phyloP scores from a whole-genome alignment of 805 yeast species.

The Wickerhamiella allomyrinae region DNA sequence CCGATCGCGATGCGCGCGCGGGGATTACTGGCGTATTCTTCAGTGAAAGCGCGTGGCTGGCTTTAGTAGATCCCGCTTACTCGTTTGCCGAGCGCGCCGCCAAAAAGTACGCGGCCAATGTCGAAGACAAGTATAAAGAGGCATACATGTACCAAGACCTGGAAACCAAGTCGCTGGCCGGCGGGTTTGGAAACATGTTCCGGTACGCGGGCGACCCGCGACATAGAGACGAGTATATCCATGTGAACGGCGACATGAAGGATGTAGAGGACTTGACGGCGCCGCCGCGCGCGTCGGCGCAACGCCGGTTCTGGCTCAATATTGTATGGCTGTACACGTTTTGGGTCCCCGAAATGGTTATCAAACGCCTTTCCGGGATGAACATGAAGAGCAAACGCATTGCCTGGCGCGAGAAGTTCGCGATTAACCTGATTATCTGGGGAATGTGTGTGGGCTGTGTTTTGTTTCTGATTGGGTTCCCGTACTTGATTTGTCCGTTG shows the following conservation, averaged over 20 bases:
- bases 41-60: constrained; percentile 29
- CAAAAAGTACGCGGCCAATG: constrained; percentile 17
- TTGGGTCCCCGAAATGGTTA: constrained; percentile 28
- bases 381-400: constrained; percentile 25
- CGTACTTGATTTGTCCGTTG: constrained; percentile 28
- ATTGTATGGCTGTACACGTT: constrained; percentile 27
- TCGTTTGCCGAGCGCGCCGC: constrained; percentile 24
- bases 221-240: constrained; percentile 17
- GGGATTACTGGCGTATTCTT: constrained; percentile 30
- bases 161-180: constrained; percentile 22
- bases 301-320: constrained; percentile 26
- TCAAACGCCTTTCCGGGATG: constrained; percentile 22
- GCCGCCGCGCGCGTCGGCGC: constrained; percentile 17
- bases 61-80: constrained; percentile 26
- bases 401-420: constrained; percentile 32
- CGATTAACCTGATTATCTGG: constrained; percentile 31
- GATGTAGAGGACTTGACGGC: constrained; percentile 22
- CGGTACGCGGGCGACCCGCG: constrained; percentile 15
- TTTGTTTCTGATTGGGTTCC: constrained; percentile 27
- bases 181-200: constrained; percentile 28
- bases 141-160: constrained; percentile 24
- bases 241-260: constrained; percentile 21
- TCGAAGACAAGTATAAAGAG: constrained; percentile 12
- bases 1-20: constrained; percentile 25
- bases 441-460: constrained; percentile 23